These are phyloP conservation scores for Mycena crocata DNA, from an alignment of 768 basidiomycete species.

Conservation along the genomic window DNA sequence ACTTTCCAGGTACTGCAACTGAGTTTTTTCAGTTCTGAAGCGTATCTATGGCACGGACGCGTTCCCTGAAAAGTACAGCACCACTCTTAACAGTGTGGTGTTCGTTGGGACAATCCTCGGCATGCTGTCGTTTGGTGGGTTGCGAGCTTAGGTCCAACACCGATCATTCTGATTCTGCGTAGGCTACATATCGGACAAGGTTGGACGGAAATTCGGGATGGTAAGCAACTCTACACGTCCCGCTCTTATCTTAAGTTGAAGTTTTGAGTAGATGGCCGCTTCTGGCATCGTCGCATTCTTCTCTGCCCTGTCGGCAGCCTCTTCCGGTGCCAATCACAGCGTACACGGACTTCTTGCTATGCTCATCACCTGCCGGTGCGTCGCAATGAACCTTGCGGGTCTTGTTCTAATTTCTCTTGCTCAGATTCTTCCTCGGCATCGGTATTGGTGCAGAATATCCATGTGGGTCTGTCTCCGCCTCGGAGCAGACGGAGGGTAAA, in stretches of 20 bases:
- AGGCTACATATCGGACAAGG: slow-evolving; percentile 84
- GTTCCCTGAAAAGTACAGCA: slow-evolving; percentile 69
- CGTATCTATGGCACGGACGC: slow-evolving; percentile 74
- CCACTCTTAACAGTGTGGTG: slow-evolving; percentile 71
- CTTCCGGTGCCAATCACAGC: slow-evolving; percentile 80
- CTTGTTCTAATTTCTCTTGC: not conserved
- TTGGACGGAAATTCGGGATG: slow-evolving; percentile 93
- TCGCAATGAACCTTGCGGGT: slow-evolving; percentile 11
- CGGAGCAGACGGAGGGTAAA: slow-evolving; percentile 90
- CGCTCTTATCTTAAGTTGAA: not conserved
- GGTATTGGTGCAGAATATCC: slow-evolving; percentile 93
- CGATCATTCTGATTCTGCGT: not conserved
- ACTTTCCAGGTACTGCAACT: too few species aligned
- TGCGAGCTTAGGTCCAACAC: slow-evolving; percentile 4
- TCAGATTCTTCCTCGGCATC: slow-evolving; percentile 88
- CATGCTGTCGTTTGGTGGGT: slow-evolving; percentile 77
- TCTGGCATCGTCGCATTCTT: slow-evolving; percentile 88
- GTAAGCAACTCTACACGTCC: slow-evolving; percentile 52
- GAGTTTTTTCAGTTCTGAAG: slow-evolving; percentile 63
- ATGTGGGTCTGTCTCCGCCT: slow-evolving; percentile 88
- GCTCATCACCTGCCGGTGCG: slow-evolving; percentile 81
- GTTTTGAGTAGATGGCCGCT: slow-evolving; percentile 72
- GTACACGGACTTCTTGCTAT: slow-evolving; percentile 80
- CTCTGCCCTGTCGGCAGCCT: slow-evolving; percentile 84
- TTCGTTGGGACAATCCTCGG: slow-evolving; percentile 93